These are phyloP conservation scores for Trametes gibbosa DNA, from an alignment of 768 basidiomycete species.

Conservation along the genomic window DNA sequence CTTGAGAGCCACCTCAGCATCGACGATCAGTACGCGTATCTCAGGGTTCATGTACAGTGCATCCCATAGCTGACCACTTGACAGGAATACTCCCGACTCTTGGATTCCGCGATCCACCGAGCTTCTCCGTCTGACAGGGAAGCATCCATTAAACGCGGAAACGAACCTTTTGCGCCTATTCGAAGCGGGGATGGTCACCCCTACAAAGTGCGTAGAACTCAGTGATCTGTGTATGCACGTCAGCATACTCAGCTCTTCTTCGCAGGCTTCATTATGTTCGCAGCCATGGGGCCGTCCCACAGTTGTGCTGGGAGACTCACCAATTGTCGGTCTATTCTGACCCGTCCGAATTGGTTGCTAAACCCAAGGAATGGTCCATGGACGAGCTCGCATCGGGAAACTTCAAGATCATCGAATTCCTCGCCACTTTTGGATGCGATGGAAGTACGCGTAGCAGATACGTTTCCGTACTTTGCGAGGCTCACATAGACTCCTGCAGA, in stretches of 20 bases:
- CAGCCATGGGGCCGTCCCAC: conserved; percentile 20
- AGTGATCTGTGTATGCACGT: not conserved
- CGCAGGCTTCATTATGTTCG: conserved; percentile 24
- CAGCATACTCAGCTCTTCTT: too few species aligned
- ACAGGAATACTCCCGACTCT: conserved; percentile 22
- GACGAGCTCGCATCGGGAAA: conserved; percentile 17
- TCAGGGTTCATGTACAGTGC: too few species aligned
- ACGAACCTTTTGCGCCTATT: conserved; percentile 10
- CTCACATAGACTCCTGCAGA: conserved; percentile 9
- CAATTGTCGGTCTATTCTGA: conserved; percentile 14
- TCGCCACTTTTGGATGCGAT: conserved; percentile 22
- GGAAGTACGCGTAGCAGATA: conserved; percentile 21
- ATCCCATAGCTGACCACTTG: too few species aligned
- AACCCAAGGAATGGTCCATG: conserved; percentile 21
- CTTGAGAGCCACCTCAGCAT: conserved; percentile 20
- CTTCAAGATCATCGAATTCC: conserved; percentile 14
- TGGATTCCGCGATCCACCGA: conserved; percentile 21
- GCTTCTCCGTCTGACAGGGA: conserved; percentile 20
- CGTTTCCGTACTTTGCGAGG: too few species aligned
- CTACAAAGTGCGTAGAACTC: conserved; percentile 18
- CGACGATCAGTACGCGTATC: conserved; percentile 20
- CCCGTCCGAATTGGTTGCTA: conserved; percentile 1
- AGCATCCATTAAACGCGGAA: conserved; percentile 24
- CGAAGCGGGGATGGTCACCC: conserved; percentile 21
- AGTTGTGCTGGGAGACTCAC: conserved; percentile 22